Evolutionary conservation across 2,329 filamentous ascomycete genomes (phyloP), one percentile per base, ranked within the genome.

Genomic region (Phialophora macrospora): DNA sequence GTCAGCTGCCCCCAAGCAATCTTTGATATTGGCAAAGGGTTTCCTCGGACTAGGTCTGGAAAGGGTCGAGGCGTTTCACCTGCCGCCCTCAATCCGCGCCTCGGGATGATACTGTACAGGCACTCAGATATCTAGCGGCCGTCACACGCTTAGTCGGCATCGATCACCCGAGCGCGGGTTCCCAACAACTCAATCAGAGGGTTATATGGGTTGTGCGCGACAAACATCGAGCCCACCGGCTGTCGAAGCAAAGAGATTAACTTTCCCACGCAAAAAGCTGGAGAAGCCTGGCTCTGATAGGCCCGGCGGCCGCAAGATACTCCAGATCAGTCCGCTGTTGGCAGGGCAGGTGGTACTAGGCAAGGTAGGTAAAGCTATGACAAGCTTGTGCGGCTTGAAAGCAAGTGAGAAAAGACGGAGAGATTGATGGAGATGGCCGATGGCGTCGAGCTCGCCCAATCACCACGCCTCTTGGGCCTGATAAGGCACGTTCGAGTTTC

Each of bases 401-500:
- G 22, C 48, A 54, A 20, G 22, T 34, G 59, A 17, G 17, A 28
- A 28, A 44, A 26, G 26, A 54, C 17, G 30, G 59, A 55, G 49
- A 52, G 6, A n/a, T 44, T 3, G 30, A 20, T 46, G 55, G 48
- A 54, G 44, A 52, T 61, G 20, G 59, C 26, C 49, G 59, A 49
- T 44, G 52, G 49, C 28, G 34, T 48, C 41, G 14, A 26, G n/a
- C 20, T 41, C 48, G 12, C 14, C 59, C 59, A 61, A 61, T 55
- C 59, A 61, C n/a, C 7, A 41, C n/a, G 24, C 52, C n/a, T 1
- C 52, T 20, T 55, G 52, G 52, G 28, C 8, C 26, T 46, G 59
- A 62, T 62, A 62, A 62, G 59, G 48, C 41, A 30, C 17, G 20
- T 49, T 56, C 46, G 26, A 32, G 46, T 60, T 60, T 12, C 54